Evolutionary conservation across 2,329 filamentous ascomycete genomes (phyloP), one percentile per base, ranked within the genome.

Genomic region (Aspergillus eucalypticola): DNA sequence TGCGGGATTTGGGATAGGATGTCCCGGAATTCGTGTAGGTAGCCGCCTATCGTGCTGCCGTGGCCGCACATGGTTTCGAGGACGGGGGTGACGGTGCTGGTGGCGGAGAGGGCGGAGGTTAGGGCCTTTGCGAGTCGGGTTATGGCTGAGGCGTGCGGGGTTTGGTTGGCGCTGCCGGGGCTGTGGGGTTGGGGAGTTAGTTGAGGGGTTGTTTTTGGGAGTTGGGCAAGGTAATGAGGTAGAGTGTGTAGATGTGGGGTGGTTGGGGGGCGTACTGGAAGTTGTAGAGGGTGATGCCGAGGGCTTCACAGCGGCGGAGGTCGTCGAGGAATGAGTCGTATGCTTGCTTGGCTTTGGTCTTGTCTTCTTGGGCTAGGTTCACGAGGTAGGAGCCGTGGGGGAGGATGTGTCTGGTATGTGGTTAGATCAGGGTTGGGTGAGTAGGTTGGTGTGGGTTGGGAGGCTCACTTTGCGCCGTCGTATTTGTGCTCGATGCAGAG

Each of bases 361-460:
- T 75, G 70, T 98, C 93, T 4, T 87, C 83, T 71, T 96, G 92
- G 0, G 95, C 95, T 5, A 99, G 86, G 73, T 99, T 99, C 71
- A 99, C 92, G 7, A 99, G 88, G 75, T 99, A 99, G 1, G 91
- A 96, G 35, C 95, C 95, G 73, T 99, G 95, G 0, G 95, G 95
- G 1, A 99, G 86, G 70, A 92, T 86, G 77, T 91, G 88, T 63
- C 79, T 82, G 38, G 42, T 50, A n/a, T 21, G n/a, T 19, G n/a
- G 50, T 70, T 35, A 69, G 62, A 25, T 8, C n/a, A 44, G 13
- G 8, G 13, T 23, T 39, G 19, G 5, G 25, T 27, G 7, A 2
- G 2, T 29, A 10, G 27, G 19, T 5, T 38, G 21, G 19, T 6
- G 7, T 27, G 8, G 7, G 2, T 29, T 0, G 17, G 6, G 2